Evolutionary conservation across 306 rosid species (phyloP), one percentile per base, ranked within the genome.

Genomic region (Hylodesmum podocarpum): DNA sequence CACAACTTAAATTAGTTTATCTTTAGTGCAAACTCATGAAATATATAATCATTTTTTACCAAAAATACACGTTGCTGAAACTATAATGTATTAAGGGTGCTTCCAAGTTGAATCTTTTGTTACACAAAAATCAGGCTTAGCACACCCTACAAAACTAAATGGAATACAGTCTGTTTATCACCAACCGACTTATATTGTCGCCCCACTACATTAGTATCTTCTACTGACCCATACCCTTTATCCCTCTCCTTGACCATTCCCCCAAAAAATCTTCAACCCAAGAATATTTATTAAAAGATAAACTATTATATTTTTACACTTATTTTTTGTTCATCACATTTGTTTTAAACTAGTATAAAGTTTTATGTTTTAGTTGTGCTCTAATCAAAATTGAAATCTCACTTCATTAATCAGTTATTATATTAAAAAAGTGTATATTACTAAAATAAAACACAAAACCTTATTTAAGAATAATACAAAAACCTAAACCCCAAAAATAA

Each of bases 91-190:
- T 64, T 72, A 65, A 8, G 55, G 21, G 64, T 47, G 21, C 73
- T 64, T 41, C 24, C 28, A 21, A 63, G 36, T 34, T 58, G 57
- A 33, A 62, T 57, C 49, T 78, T 44, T 13, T 47, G 16, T 29
- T 8, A 9, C 34, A 73, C 13, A 70, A 14, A 58, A 59, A 34
- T 3, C 61, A 72, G 46, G 71, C 37, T 55, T 73, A 44, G 63
- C n/a, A 47, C 49, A 64, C 46, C 63, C 70, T 47, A 54, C 83
- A 70, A 61, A 51, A 64, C 78, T 24, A 83, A 82, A 88, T 88
- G 91, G 91, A 85, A 22, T 62, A 84, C 93, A 87, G 87, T 66
- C 84, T 84, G 85, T 82, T 82, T 75, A 66, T 50, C 51, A 33
- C 22, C 69, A 40, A 34, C 85, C 53, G 47, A 81, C 81, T 66